Evolutionary conservation across 2,329 filamentous ascomycete genomes (phyloP), one percentile per base, ranked within the genome.

Genomic region (Clonostachys chloroleuca): DNA sequence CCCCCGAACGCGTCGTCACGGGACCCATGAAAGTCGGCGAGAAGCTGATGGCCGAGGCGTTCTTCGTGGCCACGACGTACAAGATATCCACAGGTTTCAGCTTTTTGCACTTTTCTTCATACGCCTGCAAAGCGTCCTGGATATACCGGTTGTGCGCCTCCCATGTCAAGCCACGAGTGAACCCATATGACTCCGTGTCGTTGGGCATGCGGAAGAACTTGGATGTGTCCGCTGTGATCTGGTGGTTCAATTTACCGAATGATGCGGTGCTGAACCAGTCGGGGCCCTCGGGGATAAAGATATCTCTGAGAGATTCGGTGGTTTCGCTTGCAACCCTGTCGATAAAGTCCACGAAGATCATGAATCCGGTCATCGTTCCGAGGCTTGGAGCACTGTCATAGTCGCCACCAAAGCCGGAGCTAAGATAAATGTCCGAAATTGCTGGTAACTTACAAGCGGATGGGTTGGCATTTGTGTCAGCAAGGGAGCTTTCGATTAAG

Each of bases 301-400:
- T 49, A 49, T 58, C 51, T 45, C 49, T 46, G 1, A 65, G 51
- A 3, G 47, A 44, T 42, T 60, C 18, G 0, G 60, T 58, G 1
- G 58, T 51, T 12, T 58, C 53, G 2, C 43, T 50, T 5, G 46
- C 39, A 8, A 54, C 53, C 5, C 45, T 34, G 12, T 67, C 64
- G 3, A 52, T 47, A 43, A 66, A 68, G 52, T 68, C 65, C 44
- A 68, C 55, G 48, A 68, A 68, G 33, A 69, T 54, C 64, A 69
- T 66, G 47, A 55, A 59, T 13, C 56, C 62, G 10, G 47, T 52
- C 3, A 66, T 51, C 1, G 56, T 57, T 8, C 65, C 65, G 1
- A 52, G 57, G 47, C 59, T 61, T 1, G 64, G 56, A 2, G 62
- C 60, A 46, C 63, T 67, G 46, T 63, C 54, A 12, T 51, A 33